These are phyloP conservation scores for Saccharata proteae DNA, from an alignment of 2,329 filamentous ascomycete species.

Conservation along the genomic window DNA sequence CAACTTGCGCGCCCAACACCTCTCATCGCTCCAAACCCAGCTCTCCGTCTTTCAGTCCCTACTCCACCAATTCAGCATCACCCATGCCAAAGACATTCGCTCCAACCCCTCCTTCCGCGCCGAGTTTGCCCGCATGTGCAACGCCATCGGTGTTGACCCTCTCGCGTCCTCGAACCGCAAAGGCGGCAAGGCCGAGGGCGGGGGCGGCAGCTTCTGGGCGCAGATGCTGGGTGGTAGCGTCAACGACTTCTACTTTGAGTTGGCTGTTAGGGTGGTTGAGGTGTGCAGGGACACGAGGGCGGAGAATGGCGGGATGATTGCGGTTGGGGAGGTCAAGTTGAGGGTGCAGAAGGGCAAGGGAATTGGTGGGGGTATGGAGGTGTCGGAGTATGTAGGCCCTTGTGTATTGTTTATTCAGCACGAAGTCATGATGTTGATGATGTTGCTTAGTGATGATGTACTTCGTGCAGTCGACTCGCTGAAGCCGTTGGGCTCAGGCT, in stretches of 20 bases:
- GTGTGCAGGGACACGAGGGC: slow-evolving; percentile 74
- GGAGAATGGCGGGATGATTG: slow-evolving; percentile 88
- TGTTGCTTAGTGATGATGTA: slow-evolving; percentile 61
- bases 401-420: too few species aligned
- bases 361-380: slow-evolving; percentile 62
- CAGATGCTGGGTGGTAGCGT: slow-evolving; percentile 84
- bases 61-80: slow-evolving; percentile 87
- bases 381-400: slow-evolving; percentile 54
- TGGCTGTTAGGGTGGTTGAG: slow-evolving; percentile 91
- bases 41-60: slow-evolving; percentile 92
- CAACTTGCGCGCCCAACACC: slow-evolving; percentile 71
- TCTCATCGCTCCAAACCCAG: slow-evolving; percentile 78
- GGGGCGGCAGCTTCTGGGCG: slow-evolving; percentile 68
- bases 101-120: slow-evolving; percentile 90
- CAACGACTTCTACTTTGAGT: slow-evolving; percentile 97
- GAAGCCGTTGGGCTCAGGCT: slow-evolving; percentile 76
- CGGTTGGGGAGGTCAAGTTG: slow-evolving; percentile 67
- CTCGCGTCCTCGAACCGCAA: slow-evolving; percentile 43
- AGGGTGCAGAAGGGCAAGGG: slow-evolving; percentile 60
- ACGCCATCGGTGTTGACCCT: slow-evolving; percentile 91
- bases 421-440: slow-evolving; percentile 1
- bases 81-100: slow-evolving; percentile 90
- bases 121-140: slow-evolving; percentile 97
- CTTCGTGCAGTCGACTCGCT: slow-evolving; percentile 79
- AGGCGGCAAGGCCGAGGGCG: slow-evolving; percentile 41